phyloP scores from a whole-genome alignment of 148 eudicot species.

The Rhododendron ovatum region DNA sequence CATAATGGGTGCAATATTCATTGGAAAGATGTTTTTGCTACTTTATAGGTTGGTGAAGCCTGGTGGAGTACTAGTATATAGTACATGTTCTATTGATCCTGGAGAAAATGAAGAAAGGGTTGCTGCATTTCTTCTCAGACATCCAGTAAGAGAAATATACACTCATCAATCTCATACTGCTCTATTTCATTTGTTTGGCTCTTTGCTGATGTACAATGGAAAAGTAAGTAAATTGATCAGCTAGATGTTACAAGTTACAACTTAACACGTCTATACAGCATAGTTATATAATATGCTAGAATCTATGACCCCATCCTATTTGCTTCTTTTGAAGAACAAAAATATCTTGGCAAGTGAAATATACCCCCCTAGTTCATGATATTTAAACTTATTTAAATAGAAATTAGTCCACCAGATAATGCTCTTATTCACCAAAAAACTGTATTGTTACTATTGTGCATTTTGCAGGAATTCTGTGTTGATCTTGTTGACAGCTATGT shows the following conservation, averaged over 20 bases:
- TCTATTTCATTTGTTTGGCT: not conserved
- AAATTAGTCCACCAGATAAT: not conserved
- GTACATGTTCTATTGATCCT: slow-evolving; percentile 93
- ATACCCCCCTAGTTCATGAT: not conserved
- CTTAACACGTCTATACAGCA: not conserved
- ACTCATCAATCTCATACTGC: not conserved
- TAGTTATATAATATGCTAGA: not conserved
- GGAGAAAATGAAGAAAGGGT: slow-evolving; percentile 93
- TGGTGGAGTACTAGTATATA: slow-evolving; percentile 82
- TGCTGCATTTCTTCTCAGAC: slow-evolving; percentile 70
- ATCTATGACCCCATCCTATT: not conserved
- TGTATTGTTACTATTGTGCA: not conserved
- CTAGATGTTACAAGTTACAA: not conserved
- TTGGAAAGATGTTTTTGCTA: not conserved
- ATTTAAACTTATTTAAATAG: not conserved
- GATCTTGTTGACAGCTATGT: slow-evolving; percentile 63
- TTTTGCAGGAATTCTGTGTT: slow-evolving; percentile 61
- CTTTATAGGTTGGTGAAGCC: slow-evolving; percentile 68
- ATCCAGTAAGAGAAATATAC: slow-evolving; percentile 44
- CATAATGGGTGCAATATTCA: not conserved
- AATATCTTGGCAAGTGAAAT: not conserved
- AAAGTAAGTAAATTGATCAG: not conserved
- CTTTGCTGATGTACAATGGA: not conserved
- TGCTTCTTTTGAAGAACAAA: not conserved
- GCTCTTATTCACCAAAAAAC: not conserved